Percentiles rank a stretch among this genome's conserved stretches.
Conservation (phyloP, 2,329 filamentous ascomycete species). For the Pochonia chlamydosporia region DNA sequence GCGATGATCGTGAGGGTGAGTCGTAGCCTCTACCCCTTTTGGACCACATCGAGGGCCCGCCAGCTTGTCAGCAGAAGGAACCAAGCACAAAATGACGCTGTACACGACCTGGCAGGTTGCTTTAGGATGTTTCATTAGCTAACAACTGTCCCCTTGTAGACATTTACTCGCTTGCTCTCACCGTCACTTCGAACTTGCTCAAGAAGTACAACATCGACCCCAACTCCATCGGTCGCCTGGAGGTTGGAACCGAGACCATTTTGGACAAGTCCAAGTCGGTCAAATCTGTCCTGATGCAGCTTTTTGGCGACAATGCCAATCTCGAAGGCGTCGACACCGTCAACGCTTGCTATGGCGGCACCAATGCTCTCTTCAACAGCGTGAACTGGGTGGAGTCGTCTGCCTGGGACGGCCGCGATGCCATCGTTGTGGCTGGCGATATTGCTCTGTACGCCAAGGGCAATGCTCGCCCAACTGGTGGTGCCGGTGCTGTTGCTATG, state of each 20-base stretch:
- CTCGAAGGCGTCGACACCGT: slow-evolving; percentile 78
- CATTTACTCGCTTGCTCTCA: slow-evolving; percentile 82
- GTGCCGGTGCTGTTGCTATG: slow-evolving; percentile 73
- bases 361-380: slow-evolving; percentile 77
- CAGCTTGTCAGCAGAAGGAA: neutral
- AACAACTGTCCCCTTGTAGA: slow-evolving; percentile 41
- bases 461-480: slow-evolving; percentile 73
- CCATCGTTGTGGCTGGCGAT: slow-evolving; percentile 73
- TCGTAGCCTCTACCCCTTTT: slow-evolving; percentile 10
- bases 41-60: neutral
- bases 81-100: neutral
- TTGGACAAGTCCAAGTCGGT: slow-evolving; percentile 89
- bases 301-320: slow-evolving; percentile 79
- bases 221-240: slow-evolving; percentile 71
- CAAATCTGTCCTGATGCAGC: slow-evolving; percentile 83
- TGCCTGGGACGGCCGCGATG: slow-evolving; percentile 78
- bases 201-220: slow-evolving; percentile 79
- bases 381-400: slow-evolving; percentile 85
- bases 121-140: slow-evolving; percentile 1
- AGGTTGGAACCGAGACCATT: slow-evolving; percentile 81
- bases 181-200: slow-evolving; percentile 69
- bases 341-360: slow-evolving; percentile 84
- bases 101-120: neutral
- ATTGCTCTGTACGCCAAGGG: slow-evolving; percentile 85
- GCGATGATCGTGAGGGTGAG: slow-evolving; percentile 80